phyloP scores from a whole-genome alignment of 129 eudicot genomes.

The Kitagawia praeruptora region DNA sequence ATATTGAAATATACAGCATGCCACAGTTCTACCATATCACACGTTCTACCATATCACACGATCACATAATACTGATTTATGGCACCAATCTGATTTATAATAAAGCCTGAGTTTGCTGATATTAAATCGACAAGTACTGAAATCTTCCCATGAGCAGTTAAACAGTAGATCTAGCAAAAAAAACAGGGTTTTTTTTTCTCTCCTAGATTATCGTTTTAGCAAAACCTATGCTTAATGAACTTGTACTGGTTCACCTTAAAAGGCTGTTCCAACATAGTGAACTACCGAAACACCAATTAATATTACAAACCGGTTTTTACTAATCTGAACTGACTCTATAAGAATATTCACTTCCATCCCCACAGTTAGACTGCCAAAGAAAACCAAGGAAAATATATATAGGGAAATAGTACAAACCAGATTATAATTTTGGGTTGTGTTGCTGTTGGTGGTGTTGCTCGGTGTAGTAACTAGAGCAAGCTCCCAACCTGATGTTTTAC shows the following conservation, averaged over 20 bases:
- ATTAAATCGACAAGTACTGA: background rate
- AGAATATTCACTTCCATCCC: background rate
- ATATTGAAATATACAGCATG: too few relatives aligned
- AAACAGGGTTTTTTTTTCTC: too few relatives aligned
- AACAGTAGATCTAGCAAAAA: too few relatives aligned
- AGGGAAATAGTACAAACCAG: slow-evolving; percentile 33
- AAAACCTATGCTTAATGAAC: too few relatives aligned
- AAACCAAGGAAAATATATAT: background rate
- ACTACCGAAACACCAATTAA: background rate
- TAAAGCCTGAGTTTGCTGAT: background rate
- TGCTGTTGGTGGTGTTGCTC: slow-evolving; percentile 33
- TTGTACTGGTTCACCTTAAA: too few relatives aligned
- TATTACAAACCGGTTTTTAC: background rate
- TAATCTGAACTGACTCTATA: background rate
- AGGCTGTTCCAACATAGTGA: background rate
- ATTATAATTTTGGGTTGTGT: slow-evolving; percentile 26
- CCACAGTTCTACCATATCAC: too few relatives aligned
- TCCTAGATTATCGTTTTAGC: too few relatives aligned
- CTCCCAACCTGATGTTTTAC: slow-evolving; percentile 74
- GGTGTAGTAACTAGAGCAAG: slow-evolving; percentile 66
- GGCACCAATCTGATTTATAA: background rate
- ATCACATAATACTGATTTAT: too few relatives aligned
- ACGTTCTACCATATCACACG: too few relatives aligned
- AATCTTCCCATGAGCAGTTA: too few relatives aligned
- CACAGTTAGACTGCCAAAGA: background rate